Evolutionary conservation across 345 rosid genomes (phyloP).

Genomic region (Jatropha curcas): DNA sequence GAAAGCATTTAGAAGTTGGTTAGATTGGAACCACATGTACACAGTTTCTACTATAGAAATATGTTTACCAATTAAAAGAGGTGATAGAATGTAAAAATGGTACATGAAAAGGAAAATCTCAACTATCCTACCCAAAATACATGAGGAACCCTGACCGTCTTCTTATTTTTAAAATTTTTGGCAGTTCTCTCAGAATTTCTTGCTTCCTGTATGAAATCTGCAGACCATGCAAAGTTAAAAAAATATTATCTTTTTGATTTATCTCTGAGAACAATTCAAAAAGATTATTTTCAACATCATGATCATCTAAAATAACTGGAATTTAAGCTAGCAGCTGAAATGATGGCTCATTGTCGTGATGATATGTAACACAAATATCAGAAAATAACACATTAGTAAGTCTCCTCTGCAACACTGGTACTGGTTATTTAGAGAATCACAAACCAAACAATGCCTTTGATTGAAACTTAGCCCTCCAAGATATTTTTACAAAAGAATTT

Average conservation of each 20-base stretch:
- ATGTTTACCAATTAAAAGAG: background rate
- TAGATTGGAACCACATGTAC: constrained; percentile 9
- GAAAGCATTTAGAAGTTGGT: constrained; percentile 14
- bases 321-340: background rate
- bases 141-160: constrained; percentile 54
- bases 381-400: background rate
- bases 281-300: background rate
- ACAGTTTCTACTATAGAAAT: background rate
- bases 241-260: background rate
- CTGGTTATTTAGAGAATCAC: background rate
- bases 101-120: background rate
- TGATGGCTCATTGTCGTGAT: background rate
- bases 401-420: background rate
- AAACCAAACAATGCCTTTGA: background rate
- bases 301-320: background rate
- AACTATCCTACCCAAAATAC: constrained; percentile 63
- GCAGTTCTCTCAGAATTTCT: constrained; percentile 75
- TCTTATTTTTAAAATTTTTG: constrained; percentile 57
- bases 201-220: constrained; percentile 91
- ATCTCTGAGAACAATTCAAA: background rate
- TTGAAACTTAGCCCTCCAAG: background rate
- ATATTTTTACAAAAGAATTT: too few species aligned
- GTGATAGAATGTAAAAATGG: constrained; percentile 1
- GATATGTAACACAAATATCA: background rate
- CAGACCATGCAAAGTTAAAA: constrained; percentile 1